phyloP scores from a whole-genome alignment of 1,139 yeast species.

The Schizosaccharomyces versatilis region DNA sequence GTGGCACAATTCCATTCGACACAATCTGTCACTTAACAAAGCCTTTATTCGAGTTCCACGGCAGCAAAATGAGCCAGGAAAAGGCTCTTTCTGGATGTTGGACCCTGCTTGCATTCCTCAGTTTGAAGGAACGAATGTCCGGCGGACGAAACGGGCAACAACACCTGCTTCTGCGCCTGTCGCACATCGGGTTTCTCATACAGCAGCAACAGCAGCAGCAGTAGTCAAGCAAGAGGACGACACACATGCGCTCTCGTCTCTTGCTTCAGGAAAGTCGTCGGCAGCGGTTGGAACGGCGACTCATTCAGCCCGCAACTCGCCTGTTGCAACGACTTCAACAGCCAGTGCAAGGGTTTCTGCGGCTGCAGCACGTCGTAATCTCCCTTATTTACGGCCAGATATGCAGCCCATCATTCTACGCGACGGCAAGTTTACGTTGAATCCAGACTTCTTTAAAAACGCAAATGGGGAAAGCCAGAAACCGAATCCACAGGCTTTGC shows the following conservation, averaged over 20 bases:
- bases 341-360: not conserved
- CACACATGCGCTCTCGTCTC: not conserved
- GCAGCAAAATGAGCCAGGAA: slow-evolving; percentile 30
- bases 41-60: slow-evolving; percentile 57
- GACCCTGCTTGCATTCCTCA: slow-evolving; percentile 23
- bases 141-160: slow-evolving; percentile 25
- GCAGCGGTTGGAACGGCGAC: not conserved
- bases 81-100: slow-evolving; percentile 82
- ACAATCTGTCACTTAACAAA: slow-evolving; percentile 65
- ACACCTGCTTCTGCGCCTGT: slow-evolving; percentile 13
- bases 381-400: not conserved
- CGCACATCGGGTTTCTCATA: slow-evolving; percentile 1
- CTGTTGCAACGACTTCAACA: not conserved
- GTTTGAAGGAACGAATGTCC: slow-evolving; percentile 33
- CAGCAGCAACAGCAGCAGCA: slow-evolving; percentile 4
- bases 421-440: slow-evolving; percentile 11
- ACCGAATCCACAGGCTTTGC: slow-evolving; percentile 8
- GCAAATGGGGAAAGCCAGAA: slow-evolving; percentile 4
- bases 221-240: not conserved
- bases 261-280: not conserved
- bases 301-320: not conserved
- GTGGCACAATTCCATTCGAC: slow-evolving; percentile 89
- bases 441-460: slow-evolving; percentile 10
- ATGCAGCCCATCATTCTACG: slow-evolving; percentile 10
- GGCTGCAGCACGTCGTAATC: not conserved